These are phyloP conservation scores for Clathrus columnatus DNA, from an alignment of 768 basidiomycete species.

Conservation along the genomic window DNA sequence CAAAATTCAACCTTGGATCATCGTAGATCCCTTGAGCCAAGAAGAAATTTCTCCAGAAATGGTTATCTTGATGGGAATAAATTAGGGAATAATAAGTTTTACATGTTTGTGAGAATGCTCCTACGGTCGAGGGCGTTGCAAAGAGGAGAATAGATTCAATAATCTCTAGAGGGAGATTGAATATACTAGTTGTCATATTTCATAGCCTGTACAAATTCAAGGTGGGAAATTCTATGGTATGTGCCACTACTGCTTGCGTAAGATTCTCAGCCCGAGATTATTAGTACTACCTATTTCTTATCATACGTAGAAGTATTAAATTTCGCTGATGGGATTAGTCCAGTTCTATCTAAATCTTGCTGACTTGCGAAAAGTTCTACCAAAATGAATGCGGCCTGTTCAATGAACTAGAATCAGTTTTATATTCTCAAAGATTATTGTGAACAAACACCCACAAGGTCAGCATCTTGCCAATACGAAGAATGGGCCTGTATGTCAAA, in stretches of 20 bases:
- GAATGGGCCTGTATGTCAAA: slow-evolving; percentile 26
- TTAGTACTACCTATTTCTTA: no score
- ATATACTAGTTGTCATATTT: not conserved
- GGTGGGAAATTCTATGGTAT: not conserved
- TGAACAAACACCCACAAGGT: slow-evolving; percentile 15
- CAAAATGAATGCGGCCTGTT: slow-evolving; percentile 28
- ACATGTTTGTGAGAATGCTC: slow-evolving; percentile 50
- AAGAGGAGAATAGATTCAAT: slow-evolving; percentile 50
- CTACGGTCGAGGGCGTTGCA: slow-evolving; percentile 49
- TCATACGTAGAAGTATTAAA: no score
- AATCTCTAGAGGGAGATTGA: slow-evolving; percentile 47
- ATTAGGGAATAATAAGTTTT: slow-evolving; percentile 38
- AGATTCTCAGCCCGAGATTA: no score
- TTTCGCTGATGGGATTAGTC: slow-evolving; percentile 19
- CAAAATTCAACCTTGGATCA: slow-evolving; percentile 36
- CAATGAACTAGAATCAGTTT: not conserved
- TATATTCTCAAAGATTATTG: not conserved
- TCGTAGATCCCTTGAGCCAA: slow-evolving; percentile 48
- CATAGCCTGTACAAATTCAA: not conserved
- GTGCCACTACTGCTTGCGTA: not conserved
- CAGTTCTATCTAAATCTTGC: slow-evolving; percentile 27
- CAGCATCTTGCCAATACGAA: slow-evolving; percentile 30
- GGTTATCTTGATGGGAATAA: slow-evolving; percentile 41
- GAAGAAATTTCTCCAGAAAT: slow-evolving; percentile 64
- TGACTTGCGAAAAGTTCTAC: slow-evolving; percentile 30